Evolutionary conservation across 2,329 filamentous ascomycete species (phyloP), one percentile per base, ranked within the genome.

Genomic region (Diaporthe australafricana): DNA sequence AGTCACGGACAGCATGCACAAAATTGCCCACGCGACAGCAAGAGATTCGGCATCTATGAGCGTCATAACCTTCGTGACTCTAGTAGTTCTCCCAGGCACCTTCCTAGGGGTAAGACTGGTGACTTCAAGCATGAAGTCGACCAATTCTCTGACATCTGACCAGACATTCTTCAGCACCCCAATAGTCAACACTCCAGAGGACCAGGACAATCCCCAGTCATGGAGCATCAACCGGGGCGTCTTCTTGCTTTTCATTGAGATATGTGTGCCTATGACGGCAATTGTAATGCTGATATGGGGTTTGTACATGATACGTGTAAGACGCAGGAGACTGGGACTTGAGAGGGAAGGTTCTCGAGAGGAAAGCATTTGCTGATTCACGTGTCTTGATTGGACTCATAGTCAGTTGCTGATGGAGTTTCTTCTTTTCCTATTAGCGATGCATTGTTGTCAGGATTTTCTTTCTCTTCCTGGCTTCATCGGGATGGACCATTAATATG

Each of bases 1-100:
- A 22, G 45, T 52, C 5, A 70, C 67, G 25, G 38, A 50, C 53
- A 50, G 35, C 27, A 87, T 86, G 74, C 85, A 87, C 75, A 83
- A 82, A 67, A 87, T 89, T n/a, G 86, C 87, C 0, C 77, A 84
- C 25, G 85, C 87, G 55, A 86, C 84, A 16, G 85, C 87, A 32
- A 84, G 87, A 69, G 75, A 80, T 53, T 80, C 78, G 0, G 74
- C 77, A 7, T 79, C 79, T 2, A 80, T 81, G 78, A 78, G 79
- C 27, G 74, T 78, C 20, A 80, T 81, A 27, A 81, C 78, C 0
- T 73, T 77, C 25, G 74, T 80, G 9, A 78, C 78, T 8, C 74
- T 81, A 17, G 75, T 78, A 1, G 79, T 80, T 45, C 74, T 81
- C 6, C 79, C 79, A 12, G 78, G 75, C 0, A 80, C 78, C 5